Conservation (phyloP, 257 asterid genomes). For the Leonotis leonurus region DNA sequence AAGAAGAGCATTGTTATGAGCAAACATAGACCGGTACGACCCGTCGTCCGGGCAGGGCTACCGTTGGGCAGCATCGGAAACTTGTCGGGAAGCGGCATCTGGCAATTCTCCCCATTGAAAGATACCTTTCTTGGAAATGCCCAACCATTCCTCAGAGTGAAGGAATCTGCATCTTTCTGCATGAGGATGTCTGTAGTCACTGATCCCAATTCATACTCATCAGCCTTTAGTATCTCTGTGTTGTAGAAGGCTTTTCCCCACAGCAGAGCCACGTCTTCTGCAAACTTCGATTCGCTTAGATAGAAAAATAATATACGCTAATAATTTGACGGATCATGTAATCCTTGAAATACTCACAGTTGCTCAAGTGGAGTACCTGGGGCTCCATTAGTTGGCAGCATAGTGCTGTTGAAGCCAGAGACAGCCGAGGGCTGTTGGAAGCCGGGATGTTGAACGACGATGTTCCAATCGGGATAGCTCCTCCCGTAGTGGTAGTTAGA, state of each 20-base stretch:
- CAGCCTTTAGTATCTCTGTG: constrained; percentile 32
- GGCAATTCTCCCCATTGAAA: constrained; percentile 64
- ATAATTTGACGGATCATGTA: no score
- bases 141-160: constrained; percentile 65
- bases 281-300: no score
- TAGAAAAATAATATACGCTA: no score
- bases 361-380: no score
- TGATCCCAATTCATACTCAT: constrained; percentile 36
- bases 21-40: background rate
- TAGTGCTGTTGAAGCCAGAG: constrained; percentile 44
- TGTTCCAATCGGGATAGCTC: constrained; percentile 58
- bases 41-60: constrained; percentile 10
- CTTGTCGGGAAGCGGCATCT: constrained; percentile 60
- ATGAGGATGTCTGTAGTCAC: constrained; percentile 57
- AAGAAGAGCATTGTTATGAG: constrained; percentile 19
- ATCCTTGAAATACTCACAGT: no score
- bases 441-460: constrained; percentile 63
- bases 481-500: constrained; percentile 50
- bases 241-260: constrained; percentile 58
- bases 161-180: constrained; percentile 39
- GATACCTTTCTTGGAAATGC: constrained; percentile 61
- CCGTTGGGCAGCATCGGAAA: constrained; percentile 61
- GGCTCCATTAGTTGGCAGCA: constrained; percentile 37
- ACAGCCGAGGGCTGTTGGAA: constrained; percentile 32
- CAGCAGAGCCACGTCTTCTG: constrained; percentile 61